A percentile compares a stretch with the other conserved stretches of the same genome.
These are phyloP conservation scores for Digitaria exilis DNA, from an alignment of 202 grass and related monocot genomes.

Conservation along the genomic window DNA sequence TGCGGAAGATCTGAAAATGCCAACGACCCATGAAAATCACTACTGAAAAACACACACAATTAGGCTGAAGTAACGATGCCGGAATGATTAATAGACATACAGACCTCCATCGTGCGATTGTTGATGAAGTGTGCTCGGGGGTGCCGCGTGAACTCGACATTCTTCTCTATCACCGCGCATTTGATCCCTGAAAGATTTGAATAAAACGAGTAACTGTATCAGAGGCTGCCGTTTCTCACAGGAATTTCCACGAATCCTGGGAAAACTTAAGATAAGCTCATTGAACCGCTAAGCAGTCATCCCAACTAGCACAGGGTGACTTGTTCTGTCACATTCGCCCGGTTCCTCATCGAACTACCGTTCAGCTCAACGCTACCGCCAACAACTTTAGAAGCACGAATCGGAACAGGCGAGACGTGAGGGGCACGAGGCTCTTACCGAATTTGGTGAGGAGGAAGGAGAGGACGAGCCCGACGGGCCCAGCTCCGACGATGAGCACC, in stretches of 20 bases:
- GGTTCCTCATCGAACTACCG: background rate
- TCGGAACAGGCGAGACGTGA: background rate
- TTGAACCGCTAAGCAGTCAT: background rate
- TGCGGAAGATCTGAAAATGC: slow-evolving; percentile 67
- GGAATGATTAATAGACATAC: slow-evolving; percentile 4
- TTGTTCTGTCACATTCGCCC: background rate
- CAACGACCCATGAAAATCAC: no score
- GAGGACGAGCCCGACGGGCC: slow-evolving; percentile 88
- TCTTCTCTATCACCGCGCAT: slow-evolving; percentile 79
- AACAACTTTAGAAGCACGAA: slow-evolving; percentile 16
- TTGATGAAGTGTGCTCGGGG: slow-evolving; percentile 95
- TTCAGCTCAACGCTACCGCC: background rate
- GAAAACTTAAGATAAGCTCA: background rate
- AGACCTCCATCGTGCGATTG: slow-evolving; percentile 96
- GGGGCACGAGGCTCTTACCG: slow-evolving; percentile 40
- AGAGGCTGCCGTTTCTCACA: background rate
- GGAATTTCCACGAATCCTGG: background rate
- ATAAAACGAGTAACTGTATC: background rate
- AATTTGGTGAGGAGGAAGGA: slow-evolving; percentile 92
- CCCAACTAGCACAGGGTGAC: background rate
- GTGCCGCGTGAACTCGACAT: slow-evolving; percentile 65
- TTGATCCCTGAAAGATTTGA: slow-evolving; percentile 57
- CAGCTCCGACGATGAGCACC: slow-evolving; percentile 87
- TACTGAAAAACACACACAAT: background rate
- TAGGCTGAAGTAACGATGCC: background rate